phyloP scores from a whole-genome alignment of 371 early-diverging fungal genomes.

The Mucor lusitanicus region DNA sequence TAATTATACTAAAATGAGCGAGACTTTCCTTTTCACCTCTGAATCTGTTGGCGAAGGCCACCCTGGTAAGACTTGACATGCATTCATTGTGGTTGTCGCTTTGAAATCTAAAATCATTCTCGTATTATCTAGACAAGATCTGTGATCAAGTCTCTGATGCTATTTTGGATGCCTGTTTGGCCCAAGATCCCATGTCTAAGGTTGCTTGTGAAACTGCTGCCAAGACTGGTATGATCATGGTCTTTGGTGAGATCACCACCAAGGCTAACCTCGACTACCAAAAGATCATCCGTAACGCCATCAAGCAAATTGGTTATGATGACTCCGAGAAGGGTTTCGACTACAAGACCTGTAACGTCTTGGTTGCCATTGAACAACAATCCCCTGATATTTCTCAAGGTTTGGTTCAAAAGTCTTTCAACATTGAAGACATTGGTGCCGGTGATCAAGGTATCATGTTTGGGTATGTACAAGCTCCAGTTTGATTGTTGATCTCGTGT shows the following conservation, averaged over 20 bases:
- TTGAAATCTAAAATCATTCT: neutral
- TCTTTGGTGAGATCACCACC: slow-evolving; percentile 99
- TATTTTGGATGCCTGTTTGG: slow-evolving; percentile 98
- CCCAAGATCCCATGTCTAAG: slow-evolving; percentile 95
- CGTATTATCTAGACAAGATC: slow-evolving; percentile 88
- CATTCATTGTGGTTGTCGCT: neutral
- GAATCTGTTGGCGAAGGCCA: slow-evolving; percentile 99
- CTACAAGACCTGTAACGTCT: slow-evolving; percentile 99
- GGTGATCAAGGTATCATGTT: slow-evolving; percentile 99
- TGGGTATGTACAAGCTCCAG: slow-evolving; percentile 42
- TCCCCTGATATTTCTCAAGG: slow-evolving; percentile 98
- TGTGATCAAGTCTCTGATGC: slow-evolving; percentile 99
- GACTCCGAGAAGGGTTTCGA: slow-evolving; percentile 98
- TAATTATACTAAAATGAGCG: slow-evolving; percentile 24
- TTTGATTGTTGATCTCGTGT: neutral
- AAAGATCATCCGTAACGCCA: slow-evolving; percentile 95
- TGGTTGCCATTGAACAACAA: slow-evolving; percentile 99
- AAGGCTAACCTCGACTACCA: slow-evolving; percentile 97
- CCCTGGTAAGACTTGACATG: slow-evolving; percentile 71
- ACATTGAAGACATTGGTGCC: slow-evolving; percentile 97
- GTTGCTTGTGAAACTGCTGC: slow-evolving; percentile 99
- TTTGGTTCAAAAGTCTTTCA: slow-evolving; percentile 86
- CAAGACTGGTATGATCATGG: slow-evolving; percentile 99
- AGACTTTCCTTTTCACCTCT: slow-evolving; percentile 97
- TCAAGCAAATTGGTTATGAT: slow-evolving; percentile 99